Base-by-base conservation (phyloP, 2,329 filamentous ascomycete species). In the Proliferodiscus dingleyae region DNA sequence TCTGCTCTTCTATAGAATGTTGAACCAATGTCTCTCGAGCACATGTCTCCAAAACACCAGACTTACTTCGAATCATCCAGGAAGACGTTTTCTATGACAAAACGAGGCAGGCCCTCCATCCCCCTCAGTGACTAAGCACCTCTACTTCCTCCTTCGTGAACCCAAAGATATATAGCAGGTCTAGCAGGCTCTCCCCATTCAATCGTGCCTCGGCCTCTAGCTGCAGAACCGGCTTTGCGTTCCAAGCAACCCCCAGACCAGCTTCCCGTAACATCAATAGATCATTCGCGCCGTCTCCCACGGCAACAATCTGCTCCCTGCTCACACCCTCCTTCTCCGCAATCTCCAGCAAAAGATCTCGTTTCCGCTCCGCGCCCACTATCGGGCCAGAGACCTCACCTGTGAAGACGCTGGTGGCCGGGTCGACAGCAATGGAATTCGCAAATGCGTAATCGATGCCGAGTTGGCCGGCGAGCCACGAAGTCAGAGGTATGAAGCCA, bases 381-480 rank as follows among this genome's bases (percentile, higher is more conserved):
- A 93, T 89, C 16, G 75, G 70, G 5, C 84, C 84, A 40, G 78
- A 71, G 2, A 89, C 74, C 60, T 89, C 82, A 18, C 87, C 87
- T 0, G 86, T 91, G 32, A 93, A 68, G 22, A 69, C 72, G 11
- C 71, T 51, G 9, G 59, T 72, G 2, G 69, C 69, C 28, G 77
- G 70, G 50, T 81, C 80, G 13, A 85, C 72, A 13, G 82, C 76
- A 0, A 91, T 84, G 58, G 91, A 83, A 65, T 98, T 98, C 32
- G 93, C 93, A 63, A 85, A 81, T 0, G 88, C 89, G 61, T 95
- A 83, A 66, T 97, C 87, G 46, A 98, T 79, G 11, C 88, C 88
- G 21, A 98, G 71, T 60, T 88, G 75, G 32, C 73, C 73, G 13
- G 87, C 89, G 28, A 97, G 77, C 88, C 90, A 97, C 46, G 81